These are phyloP conservation scores for Ceratocystis papillata DNA, from an alignment of 2,329 filamentous ascomycete genomes.

Conservation along the genomic window DNA sequence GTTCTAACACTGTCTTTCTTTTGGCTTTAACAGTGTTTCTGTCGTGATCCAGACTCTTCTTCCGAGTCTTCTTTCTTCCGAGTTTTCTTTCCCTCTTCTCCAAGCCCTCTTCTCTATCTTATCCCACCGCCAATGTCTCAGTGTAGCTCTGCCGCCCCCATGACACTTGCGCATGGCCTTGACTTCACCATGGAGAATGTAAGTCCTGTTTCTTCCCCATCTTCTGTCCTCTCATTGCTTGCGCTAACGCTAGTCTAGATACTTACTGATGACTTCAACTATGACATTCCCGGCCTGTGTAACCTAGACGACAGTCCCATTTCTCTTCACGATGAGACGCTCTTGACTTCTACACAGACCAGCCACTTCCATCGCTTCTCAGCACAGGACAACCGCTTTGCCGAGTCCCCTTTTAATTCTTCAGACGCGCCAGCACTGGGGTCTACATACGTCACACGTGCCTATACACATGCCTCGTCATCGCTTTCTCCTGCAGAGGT, in stretches of 20 bases:
- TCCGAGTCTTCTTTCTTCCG: conserved; percentile 1
- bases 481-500: neutral
- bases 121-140: conserved; percentile 5
- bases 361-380: neutral
- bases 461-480: neutral
- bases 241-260: neutral
- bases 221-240: neutral
- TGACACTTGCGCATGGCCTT: neutral
- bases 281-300: conserved; percentile 24
- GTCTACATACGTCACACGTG: neutral
- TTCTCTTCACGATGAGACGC: conserved; percentile 23
- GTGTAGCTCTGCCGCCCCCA: neutral
- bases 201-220: neutral
- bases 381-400: neutral
- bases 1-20: neutral
- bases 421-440: neutral
- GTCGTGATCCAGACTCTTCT: neutral
- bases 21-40: neutral
- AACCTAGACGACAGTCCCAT: conserved; percentile 29
- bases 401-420: neutral
- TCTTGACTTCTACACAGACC: neutral
- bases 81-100: neutral
- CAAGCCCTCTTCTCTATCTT: neutral
- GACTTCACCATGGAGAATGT: conserved; percentile 5
- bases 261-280: conserved; percentile 26